phyloP scores from a whole-genome alignment of 2,329 filamentous ascomycete genomes.

The Herpotrichia juniperi region DNA sequence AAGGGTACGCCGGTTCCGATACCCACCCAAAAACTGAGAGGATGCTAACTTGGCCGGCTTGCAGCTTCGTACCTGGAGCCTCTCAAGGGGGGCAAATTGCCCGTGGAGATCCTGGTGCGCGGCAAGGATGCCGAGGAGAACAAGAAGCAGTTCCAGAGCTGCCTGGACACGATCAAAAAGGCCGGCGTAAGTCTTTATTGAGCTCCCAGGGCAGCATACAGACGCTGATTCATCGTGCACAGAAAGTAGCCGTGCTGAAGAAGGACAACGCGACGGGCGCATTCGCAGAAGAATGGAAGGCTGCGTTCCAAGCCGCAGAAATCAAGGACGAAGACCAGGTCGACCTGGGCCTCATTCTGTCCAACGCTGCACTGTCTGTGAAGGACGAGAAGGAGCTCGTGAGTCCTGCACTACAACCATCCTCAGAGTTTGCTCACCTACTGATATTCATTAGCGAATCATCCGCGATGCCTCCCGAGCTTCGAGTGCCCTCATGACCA shows the following conservation, averaged over 20 bases:
- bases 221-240: constrained; percentile 51
- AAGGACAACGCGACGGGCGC: constrained; percentile 87
- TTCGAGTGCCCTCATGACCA: constrained; percentile 91
- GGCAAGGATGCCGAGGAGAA: constrained; percentile 93
- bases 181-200: constrained; percentile 70
- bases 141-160: constrained; percentile 84
- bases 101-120: constrained; percentile 88
- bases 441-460: constrained; percentile 62
- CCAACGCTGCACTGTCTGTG: constrained; percentile 81
- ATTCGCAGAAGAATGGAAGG: constrained; percentile 97
- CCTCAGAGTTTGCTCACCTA: not conserved
- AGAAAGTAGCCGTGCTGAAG: constrained; percentile 84
- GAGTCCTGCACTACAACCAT: constrained; percentile 33
- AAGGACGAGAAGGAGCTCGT: constrained; percentile 94
- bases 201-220: constrained; percentile 1
- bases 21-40: not conserved
- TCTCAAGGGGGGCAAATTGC: constrained; percentile 89
- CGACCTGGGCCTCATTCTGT: constrained; percentile 83
- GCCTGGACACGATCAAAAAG: constrained; percentile 83
- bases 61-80: constrained; percentile 90
- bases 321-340: constrained; percentile 88
- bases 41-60: constrained; percentile 38
- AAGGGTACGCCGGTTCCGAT: constrained; percentile 69
- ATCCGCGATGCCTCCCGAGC: constrained; percentile 95
- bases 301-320: constrained; percentile 70